Conservation (phyloP, 2,329 filamentous ascomycete genomes). For the Exophiala alcalophila region DNA sequence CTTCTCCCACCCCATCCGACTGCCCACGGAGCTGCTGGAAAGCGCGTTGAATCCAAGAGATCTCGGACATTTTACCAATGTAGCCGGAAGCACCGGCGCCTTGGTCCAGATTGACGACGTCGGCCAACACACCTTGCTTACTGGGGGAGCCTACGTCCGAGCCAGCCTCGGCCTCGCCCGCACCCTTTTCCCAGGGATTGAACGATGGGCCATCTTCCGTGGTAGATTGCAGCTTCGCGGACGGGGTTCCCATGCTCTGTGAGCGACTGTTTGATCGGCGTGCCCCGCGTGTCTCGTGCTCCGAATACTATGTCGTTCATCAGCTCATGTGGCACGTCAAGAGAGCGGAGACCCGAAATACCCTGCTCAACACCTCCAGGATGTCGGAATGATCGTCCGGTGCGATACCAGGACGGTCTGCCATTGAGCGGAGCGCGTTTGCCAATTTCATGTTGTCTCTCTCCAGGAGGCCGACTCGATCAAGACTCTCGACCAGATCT, state of each 20-base stretch:
- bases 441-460: constrained; percentile 16
- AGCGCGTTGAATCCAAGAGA: constrained; percentile 27
- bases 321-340: neutral
- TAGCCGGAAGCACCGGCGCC: constrained; percentile 23
- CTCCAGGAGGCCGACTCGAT: constrained; percentile 18
- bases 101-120: constrained; percentile 17
- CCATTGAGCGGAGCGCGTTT: constrained; percentile 14
- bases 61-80: constrained; percentile 27
- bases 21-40: neutral
- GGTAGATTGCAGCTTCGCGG: neutral
- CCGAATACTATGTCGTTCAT: constrained; percentile 11
- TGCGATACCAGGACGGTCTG: constrained; percentile 12
- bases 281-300: neutral
- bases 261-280: constrained; percentile 13
- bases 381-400: constrained; percentile 16
- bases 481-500: constrained; percentile 22
- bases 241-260: neutral
- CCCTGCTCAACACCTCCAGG: constrained; percentile 22
- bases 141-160: constrained; percentile 22
- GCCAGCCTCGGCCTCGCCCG: constrained; percentile 8
- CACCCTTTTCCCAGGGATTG: neutral
- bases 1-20: constrained; percentile 2
- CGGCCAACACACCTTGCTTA: constrained; percentile 15
- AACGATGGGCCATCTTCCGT: neutral
- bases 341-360: constrained; percentile 3